Evolutionary conservation across 1,139 yeast genomes (phyloP).

Genomic region (Candida frijolesensis): DNA sequence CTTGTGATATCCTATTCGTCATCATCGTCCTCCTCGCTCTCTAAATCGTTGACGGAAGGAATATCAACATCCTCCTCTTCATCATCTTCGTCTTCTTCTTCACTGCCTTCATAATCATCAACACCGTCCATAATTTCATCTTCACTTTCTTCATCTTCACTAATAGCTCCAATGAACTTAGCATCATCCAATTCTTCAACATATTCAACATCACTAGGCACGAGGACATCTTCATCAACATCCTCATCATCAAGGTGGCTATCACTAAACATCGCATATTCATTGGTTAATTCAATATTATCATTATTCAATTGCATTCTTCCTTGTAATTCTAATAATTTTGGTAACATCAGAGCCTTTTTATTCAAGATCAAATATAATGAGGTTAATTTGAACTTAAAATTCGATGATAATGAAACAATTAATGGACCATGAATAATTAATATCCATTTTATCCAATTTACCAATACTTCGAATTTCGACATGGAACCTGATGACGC

Average conservation of each 20-base stretch:
- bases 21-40: slow-evolving; percentile 25
- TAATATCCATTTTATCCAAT: slow-evolving; percentile 94
- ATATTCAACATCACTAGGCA: slow-evolving; percentile 37
- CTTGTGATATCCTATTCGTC: slow-evolving; percentile 12
- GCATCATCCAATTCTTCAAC: slow-evolving; percentile 47
- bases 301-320: slow-evolving; percentile 72
- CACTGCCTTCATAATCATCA: slow-evolving; percentile 22
- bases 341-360: slow-evolving; percentile 75
- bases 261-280: slow-evolving; percentile 51
- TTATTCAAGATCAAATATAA: slow-evolving; percentile 76
- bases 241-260: slow-evolving; percentile 31
- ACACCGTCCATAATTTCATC: slow-evolving; percentile 21
- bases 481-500: slow-evolving; percentile 9
- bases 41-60: slow-evolving; percentile 12
- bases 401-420: slow-evolving; percentile 73
- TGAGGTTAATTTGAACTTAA: slow-evolving; percentile 67
- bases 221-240: slow-evolving; percentile 23
- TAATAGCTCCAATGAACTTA: slow-evolving; percentile 27
- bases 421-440: slow-evolving; percentile 85
- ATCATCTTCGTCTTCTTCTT: slow-evolving; percentile 22
- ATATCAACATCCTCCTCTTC: slow-evolving; percentile 24
- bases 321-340: slow-evolving; percentile 81
- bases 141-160: slow-evolving; percentile 19
- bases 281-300: slow-evolving; percentile 56
- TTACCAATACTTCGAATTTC: slow-evolving; percentile 73